These are phyloP conservation scores for Phaseolus coccineus DNA, from an alignment of 331 rosid species.

Conservation along the genomic window DNA sequence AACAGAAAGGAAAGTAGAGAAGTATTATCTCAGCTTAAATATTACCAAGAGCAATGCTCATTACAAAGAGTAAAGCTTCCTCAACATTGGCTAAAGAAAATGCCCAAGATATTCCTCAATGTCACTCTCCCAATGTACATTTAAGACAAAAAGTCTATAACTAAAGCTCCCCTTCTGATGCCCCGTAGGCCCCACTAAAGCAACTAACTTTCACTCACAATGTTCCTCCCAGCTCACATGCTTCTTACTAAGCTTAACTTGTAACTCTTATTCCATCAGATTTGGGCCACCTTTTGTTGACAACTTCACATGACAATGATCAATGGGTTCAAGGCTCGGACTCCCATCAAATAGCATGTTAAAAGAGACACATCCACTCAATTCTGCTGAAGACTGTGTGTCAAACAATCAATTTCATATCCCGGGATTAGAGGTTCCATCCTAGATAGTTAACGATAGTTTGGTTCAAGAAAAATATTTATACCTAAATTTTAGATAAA, in stretches of 20 bases:
- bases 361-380: background rate
- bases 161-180: background rate
- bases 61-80: background rate
- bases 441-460: background rate
- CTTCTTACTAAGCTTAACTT: background rate
- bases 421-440: background rate
- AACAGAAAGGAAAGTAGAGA: slow-evolving; percentile 19
- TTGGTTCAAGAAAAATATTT: slow-evolving; percentile 13
- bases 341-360: slow-evolving; percentile 8
- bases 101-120: slow-evolving; percentile 12
- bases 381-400: background rate
- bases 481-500: background rate
- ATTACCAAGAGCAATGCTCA: background rate
- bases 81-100: slow-evolving; percentile 2
- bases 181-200: background rate
- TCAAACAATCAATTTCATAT: slow-evolving; percentile 10
- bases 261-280: background rate
- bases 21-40: slow-evolving; percentile 22
- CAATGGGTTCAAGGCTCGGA: background rate
- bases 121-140: slow-evolving; percentile 7
- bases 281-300: background rate
- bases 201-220: background rate
- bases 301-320: slow-evolving; percentile 4
- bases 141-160: background rate
- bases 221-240: background rate